Conservation (phyloP, 176 grass and related monocot species). For the Canna indica region DNA sequence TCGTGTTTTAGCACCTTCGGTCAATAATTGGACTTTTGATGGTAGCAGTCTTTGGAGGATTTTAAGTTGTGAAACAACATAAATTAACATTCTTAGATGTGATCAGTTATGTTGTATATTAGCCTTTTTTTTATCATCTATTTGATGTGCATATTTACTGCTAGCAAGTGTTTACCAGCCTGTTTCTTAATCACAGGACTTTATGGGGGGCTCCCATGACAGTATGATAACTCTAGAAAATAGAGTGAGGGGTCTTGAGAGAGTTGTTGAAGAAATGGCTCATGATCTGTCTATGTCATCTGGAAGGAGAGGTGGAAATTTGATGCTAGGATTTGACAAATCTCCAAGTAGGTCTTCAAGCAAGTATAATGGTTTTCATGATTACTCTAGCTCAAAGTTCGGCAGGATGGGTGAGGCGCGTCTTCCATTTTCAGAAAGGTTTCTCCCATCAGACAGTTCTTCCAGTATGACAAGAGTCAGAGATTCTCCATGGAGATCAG, state of each 20-base stretch:
- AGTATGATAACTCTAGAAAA: conserved; percentile 94
- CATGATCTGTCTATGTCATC: conserved; percentile 70
- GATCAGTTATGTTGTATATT: not conserved
- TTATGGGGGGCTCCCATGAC: conserved; percentile 96
- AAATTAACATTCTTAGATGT: not conserved
- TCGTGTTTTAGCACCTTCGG: not conserved
- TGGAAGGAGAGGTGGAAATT: conserved; percentile 57
- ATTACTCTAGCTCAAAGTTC: conserved; percentile 72
- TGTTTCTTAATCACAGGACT: conserved; percentile 54
- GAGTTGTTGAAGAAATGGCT: conserved; percentile 91
- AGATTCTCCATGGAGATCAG: conserved; percentile 62
- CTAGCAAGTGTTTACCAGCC: not conserved
- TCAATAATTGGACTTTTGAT: not conserved
- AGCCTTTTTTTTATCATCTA: not conserved
- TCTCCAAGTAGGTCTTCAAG: conserved; percentile 65
- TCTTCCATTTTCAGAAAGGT: conserved; percentile 50
- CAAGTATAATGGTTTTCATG: conserved; percentile 79
- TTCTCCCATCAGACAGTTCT: conserved; percentile 47
- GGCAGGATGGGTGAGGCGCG: conserved; percentile 48
- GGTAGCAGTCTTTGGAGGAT: not conserved
- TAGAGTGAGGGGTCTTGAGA: conserved; percentile 83
- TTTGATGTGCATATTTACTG: not conserved
- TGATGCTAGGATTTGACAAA: conserved; percentile 48
- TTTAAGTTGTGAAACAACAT: not conserved
- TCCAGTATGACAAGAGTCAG: conserved; percentile 41